Conservation (phyloP, 148 eudicot genomes). For the Persicaria tinctoria region DNA sequence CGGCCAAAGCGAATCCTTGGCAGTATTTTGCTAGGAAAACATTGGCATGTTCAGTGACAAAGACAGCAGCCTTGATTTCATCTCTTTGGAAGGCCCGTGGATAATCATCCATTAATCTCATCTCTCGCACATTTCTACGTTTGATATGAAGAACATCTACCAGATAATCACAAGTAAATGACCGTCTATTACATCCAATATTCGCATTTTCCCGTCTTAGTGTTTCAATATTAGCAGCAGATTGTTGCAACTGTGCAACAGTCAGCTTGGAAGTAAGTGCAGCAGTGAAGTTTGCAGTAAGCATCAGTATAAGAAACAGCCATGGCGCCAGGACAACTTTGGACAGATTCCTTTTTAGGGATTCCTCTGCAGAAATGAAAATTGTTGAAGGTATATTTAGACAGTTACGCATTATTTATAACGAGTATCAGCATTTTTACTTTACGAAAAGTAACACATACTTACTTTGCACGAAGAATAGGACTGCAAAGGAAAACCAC, state of each 20-base stretch:
- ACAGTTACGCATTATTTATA: no score
- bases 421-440: constrained; percentile 2
- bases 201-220: no score
- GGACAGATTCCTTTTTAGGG: constrained; percentile 15
- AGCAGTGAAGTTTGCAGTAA: constrained; percentile 24
- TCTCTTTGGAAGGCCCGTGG: constrained; percentile 22
- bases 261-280: constrained; percentile 29
- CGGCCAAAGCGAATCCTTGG: constrained; percentile 19
- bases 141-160: constrained; percentile 18
- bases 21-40: constrained; percentile 31
- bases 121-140: constrained; percentile 15
- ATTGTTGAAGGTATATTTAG: not conserved
- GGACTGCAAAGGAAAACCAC: constrained; percentile 30
- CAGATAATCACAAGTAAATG: constrained; percentile 12
- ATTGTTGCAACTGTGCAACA: constrained; percentile 18
- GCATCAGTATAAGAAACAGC: constrained; percentile 22
- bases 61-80: constrained; percentile 32
- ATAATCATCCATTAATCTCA: constrained; percentile 16
- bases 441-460: not conserved
- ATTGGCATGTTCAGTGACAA: constrained; percentile 26
- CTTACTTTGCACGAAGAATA: constrained; percentile 8
- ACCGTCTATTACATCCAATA: no score
- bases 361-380: no score
- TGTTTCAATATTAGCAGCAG: not conserved
- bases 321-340: constrained; percentile 26